Evolutionary conservation across 179 eudicot species (phyloP).

Genomic region (Pouteria campechiana): DNA sequence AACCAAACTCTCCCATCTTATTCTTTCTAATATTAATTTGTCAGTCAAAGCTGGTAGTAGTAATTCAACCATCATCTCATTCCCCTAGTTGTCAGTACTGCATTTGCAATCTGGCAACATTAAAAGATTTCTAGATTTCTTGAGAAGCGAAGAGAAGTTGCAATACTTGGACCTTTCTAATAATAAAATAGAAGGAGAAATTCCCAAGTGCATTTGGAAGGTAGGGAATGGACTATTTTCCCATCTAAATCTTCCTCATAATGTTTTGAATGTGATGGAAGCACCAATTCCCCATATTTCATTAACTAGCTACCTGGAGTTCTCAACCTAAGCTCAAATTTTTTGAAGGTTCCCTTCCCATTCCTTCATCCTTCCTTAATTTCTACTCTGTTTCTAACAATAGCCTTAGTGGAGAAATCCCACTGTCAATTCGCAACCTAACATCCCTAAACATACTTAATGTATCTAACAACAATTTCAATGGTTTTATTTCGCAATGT

Average conservation of each 20-base stretch:
- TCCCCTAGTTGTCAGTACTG: not conserved
- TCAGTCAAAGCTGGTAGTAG: not conserved
- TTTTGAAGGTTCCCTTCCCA: constrained; percentile 5
- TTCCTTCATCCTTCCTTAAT: not conserved
- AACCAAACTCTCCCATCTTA: not conserved
- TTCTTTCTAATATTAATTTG: not conserved
- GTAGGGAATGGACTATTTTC: not conserved
- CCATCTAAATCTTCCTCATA: constrained; percentile 5
- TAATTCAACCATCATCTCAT: too few species aligned
- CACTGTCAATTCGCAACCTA: constrained; percentile 1
- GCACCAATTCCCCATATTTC: not conserved
- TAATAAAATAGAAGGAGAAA: constrained; percentile 2
- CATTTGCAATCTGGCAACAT: constrained; percentile 5
- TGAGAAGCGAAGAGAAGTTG: not conserved
- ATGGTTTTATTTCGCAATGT: not conserved
- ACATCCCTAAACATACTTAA: not conserved
- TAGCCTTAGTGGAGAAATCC: constrained; percentile 6
- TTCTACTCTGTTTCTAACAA: constrained; percentile 3
- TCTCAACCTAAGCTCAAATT: too few species aligned
- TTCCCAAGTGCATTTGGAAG: constrained; percentile 3
- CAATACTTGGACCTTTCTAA: not conserved
- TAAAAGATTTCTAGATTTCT: constrained; percentile 2
- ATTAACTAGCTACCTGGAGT: too few species aligned
- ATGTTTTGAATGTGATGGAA: not conserved
- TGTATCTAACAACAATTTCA: constrained; percentile 7